A percentile compares a stretch with the other conserved stretches of the same genome.
Conservation (phyloP, 495 filamentous ascomycete genomes). For the Trypethelium eluteriae region DNA sequence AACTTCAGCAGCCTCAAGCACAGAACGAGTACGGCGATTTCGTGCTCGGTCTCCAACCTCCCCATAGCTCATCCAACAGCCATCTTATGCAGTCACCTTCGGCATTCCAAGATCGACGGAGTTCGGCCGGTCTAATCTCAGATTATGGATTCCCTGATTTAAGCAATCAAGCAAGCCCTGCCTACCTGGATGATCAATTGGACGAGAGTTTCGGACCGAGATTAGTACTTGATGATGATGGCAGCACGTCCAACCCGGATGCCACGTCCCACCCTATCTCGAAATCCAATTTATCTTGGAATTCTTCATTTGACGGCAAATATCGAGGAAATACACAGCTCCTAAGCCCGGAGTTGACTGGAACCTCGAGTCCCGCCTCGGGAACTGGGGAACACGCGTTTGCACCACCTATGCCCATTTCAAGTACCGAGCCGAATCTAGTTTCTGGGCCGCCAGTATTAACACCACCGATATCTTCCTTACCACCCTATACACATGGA, state of each 20-base stretch:
- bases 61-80: not conserved
- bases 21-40: not conserved
- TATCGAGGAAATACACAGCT: not conserved
- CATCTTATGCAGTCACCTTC: constrained; percentile 3
- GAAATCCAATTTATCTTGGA: not conserved
- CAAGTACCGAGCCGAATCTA: not conserved
- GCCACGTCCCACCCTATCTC: not conserved
- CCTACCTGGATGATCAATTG: not conserved
- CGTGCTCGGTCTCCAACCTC: not conserved
- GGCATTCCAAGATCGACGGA: not conserved
- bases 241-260: not conserved
- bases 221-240: not conserved
- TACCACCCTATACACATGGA: not conserved
- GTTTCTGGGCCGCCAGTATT: not conserved
- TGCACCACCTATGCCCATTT: not conserved
- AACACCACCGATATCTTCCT: not conserved
- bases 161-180: not conserved
- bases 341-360: not conserved
- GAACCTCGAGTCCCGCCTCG: constrained; percentile 2
- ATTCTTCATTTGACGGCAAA: not conserved
- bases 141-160: constrained; percentile 2
- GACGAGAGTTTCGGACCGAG: not conserved
- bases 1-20: not conserved
- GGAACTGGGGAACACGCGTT: not conserved
- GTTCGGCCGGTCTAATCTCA: not conserved